Conservation (phyloP, 106 monocot species). For the Chionographis japonica region DNA sequence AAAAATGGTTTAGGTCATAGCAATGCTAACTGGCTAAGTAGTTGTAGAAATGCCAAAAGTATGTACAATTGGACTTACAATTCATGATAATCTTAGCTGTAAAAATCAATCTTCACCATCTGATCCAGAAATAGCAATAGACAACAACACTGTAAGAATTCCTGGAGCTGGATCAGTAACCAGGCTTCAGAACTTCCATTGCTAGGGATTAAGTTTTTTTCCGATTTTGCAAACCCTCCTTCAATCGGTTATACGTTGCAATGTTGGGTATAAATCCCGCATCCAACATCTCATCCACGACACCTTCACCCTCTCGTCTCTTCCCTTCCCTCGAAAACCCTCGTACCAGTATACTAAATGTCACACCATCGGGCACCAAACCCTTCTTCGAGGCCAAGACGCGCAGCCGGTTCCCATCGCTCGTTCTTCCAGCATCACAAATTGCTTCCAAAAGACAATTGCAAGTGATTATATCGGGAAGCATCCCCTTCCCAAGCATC, state of each 20-base stretch:
- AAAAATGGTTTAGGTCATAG: no score
- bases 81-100: no score
- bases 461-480: slow-evolving; percentile 59
- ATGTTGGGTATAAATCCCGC: slow-evolving; percentile 66
- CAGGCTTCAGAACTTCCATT: no score
- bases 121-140: no score
- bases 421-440: slow-evolving; percentile 48
- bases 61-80: no score
- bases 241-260: slow-evolving; percentile 61
- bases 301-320: slow-evolving; percentile 50
- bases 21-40: no score
- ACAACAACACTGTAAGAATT: no score
- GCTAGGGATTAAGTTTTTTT: not conserved
- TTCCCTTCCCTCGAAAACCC: slow-evolving; percentile 77
- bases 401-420: slow-evolving; percentile 51
- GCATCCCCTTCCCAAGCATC: slow-evolving; percentile 49
- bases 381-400: slow-evolving; percentile 35
- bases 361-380: slow-evolving; percentile 47
- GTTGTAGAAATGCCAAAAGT: no score
- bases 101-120: no score
- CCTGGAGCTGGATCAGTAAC: no score
- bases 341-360: slow-evolving; percentile 41
- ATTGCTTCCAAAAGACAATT: slow-evolving; percentile 64
- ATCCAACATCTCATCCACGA: slow-evolving; percentile 92
- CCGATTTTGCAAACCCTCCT: slow-evolving; percentile 36